A percentile compares a stretch with the other conserved stretches of the same genome.
Conservation (phyloP, 2,329 filamentous ascomycete species). For the Neurospora sp. region DNA sequence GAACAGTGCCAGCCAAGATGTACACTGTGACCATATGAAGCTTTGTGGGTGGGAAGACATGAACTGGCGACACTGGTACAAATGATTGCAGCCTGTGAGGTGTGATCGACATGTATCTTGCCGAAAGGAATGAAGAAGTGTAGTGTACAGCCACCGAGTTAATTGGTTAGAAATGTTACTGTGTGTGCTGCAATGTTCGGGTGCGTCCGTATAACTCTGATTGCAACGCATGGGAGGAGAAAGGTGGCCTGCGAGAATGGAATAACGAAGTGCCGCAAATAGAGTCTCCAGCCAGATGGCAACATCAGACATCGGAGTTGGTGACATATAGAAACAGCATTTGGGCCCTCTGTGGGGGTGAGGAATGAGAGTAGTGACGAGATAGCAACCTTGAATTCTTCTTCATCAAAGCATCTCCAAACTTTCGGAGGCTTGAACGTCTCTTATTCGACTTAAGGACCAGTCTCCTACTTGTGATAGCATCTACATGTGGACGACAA, state of each 20-base stretch:
- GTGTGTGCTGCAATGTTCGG: background rate
- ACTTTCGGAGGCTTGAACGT: background rate
- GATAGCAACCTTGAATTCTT: background rate
- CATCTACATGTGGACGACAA: background rate
- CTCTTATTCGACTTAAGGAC: background rate
- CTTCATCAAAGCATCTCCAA: background rate
- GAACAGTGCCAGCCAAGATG: background rate
- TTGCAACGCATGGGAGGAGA: background rate
- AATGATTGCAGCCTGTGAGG: background rate
- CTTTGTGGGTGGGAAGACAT: background rate
- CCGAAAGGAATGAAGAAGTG: background rate
- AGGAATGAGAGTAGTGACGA: background rate
- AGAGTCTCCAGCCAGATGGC: background rate
- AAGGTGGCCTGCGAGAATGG: background rate
- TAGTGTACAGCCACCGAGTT: background rate
- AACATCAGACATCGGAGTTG: background rate
- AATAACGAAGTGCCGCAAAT: background rate
- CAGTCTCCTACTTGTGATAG: background rate
- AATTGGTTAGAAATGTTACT: background rate
- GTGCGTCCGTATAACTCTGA: background rate
- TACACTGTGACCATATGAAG: background rate
- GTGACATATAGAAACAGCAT: background rate
- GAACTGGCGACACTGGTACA: background rate
- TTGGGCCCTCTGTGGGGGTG: background rate
- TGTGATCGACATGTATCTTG: background rate